Conservation (phyloP, 805 yeast species). For the Tetrapisispora namnaoensis region DNA sequence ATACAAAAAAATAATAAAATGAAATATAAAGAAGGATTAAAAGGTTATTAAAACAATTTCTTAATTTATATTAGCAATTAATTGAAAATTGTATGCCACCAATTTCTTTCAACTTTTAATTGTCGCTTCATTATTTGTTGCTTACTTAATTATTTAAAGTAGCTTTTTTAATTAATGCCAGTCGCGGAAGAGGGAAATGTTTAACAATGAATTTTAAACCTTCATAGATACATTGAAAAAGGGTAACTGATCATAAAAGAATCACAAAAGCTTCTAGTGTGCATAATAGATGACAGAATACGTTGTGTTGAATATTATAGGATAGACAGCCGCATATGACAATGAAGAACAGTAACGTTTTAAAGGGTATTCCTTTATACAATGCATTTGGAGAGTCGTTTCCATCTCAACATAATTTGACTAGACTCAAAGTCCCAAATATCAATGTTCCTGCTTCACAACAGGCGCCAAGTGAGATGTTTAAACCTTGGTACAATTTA, state of each 20-base stretch:
- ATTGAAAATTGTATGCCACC: background rate
- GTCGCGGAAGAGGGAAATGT: background rate
- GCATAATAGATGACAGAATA: too few relatives aligned
- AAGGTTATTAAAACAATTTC: background rate
- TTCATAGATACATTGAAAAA: background rate
- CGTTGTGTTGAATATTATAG: too few relatives aligned
- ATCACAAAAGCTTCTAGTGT: too few relatives aligned
- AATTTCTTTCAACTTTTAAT: background rate
- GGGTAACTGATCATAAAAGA: background rate
- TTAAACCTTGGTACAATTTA: slow-evolving; percentile 23
- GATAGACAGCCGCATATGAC: background rate
- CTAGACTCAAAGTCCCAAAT: background rate
- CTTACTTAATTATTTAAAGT: background rate
- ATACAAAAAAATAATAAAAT: background rate
- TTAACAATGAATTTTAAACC: too few relatives aligned
- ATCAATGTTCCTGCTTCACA: background rate
- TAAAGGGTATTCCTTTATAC: slow-evolving; percentile 7
- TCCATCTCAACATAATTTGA: slow-evolving; percentile 8
- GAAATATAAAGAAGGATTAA: background rate
- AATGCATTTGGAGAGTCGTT: slow-evolving; percentile 18
- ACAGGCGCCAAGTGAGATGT: slow-evolving; percentile 12
- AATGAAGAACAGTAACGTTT: background rate
- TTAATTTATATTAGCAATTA: too few relatives aligned
- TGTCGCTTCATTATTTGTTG: background rate
- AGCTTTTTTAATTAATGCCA: background rate